These are phyloP conservation scores for Suillus variegatus DNA, from an alignment of 768 basidiomycete genomes.

Conservation along the genomic window DNA sequence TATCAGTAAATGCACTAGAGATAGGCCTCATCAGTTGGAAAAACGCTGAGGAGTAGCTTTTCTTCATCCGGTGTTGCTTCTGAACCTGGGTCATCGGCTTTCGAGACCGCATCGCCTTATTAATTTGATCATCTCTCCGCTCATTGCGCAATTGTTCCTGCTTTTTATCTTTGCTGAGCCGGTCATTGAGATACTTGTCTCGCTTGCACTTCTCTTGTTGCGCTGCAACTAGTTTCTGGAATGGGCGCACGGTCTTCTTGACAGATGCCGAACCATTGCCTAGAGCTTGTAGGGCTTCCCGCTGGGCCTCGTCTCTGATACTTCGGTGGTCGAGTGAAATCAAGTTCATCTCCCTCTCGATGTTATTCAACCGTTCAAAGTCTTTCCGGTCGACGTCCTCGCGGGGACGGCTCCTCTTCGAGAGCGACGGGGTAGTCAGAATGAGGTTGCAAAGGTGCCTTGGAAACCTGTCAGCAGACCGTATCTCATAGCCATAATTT, in stretches of 20 bases:
- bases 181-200: slow-evolving; percentile 67
- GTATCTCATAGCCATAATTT: background rate
- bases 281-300: slow-evolving; percentile 55
- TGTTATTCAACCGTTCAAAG: slow-evolving; percentile 73
- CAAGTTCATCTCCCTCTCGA: slow-evolving; percentile 65
- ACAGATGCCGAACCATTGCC: slow-evolving; percentile 45
- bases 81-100: slow-evolving; percentile 54
- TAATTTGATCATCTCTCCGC: slow-evolving; percentile 73
- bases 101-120: slow-evolving; percentile 64
- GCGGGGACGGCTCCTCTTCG: slow-evolving; percentile 44
- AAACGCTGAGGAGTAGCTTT: slow-evolving; percentile 81
- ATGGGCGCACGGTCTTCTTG: slow-evolving; percentile 61
- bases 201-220: slow-evolving; percentile 85
- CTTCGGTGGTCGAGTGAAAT: slow-evolving; percentile 70
- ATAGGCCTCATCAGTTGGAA: slow-evolving; percentile 88
- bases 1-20: slow-evolving; percentile 80
- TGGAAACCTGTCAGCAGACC: slow-evolving; percentile 18
- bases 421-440: slow-evolving; percentile 48
- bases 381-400: slow-evolving; percentile 65
- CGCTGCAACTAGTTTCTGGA: slow-evolving; percentile 58
- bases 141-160: slow-evolving; percentile 74
- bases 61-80: slow-evolving; percentile 84
- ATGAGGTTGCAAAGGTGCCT: slow-evolving; percentile 73
- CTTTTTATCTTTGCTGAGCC: slow-evolving; percentile 73
- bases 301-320: slow-evolving; percentile 74